These are phyloP conservation scores for Boeremia lycopersici DNA, from an alignment of 2,329 filamentous ascomycete species.

Conservation along the genomic window DNA sequence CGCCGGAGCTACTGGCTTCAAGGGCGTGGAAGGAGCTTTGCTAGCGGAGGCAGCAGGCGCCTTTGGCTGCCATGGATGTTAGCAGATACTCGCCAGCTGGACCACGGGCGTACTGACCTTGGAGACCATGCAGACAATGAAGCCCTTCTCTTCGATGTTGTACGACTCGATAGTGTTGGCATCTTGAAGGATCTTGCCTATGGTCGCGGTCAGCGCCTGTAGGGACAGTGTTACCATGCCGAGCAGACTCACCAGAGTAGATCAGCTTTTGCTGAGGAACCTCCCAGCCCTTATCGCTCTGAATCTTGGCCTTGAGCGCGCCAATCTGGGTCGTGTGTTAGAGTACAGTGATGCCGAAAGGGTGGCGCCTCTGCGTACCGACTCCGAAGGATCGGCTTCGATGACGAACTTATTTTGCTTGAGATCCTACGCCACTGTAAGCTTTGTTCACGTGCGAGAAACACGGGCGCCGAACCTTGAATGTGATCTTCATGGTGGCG, in stretches of 20 bases:
- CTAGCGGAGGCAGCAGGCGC: constrained; percentile 57
- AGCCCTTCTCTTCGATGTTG: constrained; percentile 99
- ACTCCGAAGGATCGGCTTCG: constrained; percentile 90
- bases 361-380: constrained; percentile 61
- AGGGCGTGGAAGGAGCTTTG: constrained; percentile 64
- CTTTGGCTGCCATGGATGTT: constrained; percentile 67
- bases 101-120: constrained; percentile 67
- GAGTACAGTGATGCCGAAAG: constrained; percentile 20
- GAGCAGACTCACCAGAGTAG: constrained; percentile 77
- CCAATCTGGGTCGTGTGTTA: constrained; percentile 67
- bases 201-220: constrained; percentile 30
- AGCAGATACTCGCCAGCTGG: constrained; percentile 20
- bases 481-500: constrained; percentile 69
- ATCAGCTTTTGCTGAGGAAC: constrained; percentile 91
- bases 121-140: constrained; percentile 97
- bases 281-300: constrained; percentile 92
- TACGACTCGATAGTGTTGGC: constrained; percentile 95
- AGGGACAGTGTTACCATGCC: constrained; percentile 19
- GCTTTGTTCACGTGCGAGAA: constrained; percentile 9
- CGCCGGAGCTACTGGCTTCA: constrained; percentile 44
- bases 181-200: constrained; percentile 98
- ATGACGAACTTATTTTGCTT: constrained; percentile 99
- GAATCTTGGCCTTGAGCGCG: constrained; percentile 89
- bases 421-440: constrained; percentile 71
- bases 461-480: constrained; percentile 61